Evolutionary conservation across 352 stramenopile species (phyloP).

Genomic region (Blastocystis hominis): DNA sequence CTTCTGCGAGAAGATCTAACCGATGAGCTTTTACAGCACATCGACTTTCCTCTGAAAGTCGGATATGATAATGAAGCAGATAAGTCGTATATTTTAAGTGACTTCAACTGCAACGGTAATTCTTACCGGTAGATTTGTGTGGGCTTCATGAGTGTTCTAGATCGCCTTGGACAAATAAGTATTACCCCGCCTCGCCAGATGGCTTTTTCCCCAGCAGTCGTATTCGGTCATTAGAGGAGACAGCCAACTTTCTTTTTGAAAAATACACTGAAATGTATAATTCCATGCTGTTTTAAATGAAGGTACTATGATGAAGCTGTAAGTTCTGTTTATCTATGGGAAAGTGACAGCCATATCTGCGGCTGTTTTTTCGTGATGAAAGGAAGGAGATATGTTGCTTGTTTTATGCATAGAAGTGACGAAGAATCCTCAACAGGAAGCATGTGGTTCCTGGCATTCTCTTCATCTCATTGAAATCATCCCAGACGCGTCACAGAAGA

Average conservation of each 20-base stretch:
- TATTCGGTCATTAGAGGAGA: neutral
- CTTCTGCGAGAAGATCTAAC: neutral
- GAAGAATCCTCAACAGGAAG: neutral
- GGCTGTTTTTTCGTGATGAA: conserved; percentile 46
- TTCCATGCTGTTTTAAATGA: neutral
- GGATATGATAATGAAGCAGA: neutral
- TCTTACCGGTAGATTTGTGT: conserved; percentile 1
- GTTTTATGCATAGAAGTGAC: conserved; percentile 8
- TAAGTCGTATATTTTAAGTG: neutral
- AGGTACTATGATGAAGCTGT: conserved; percentile 50
- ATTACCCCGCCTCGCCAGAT: neutral
- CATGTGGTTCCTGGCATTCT: conserved; percentile 30
- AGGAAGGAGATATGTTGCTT: neutral
- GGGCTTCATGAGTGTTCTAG: neutral
- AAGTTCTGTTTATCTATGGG: conserved; percentile 43
- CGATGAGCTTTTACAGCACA: neutral
- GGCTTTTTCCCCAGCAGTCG: neutral
- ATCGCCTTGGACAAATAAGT: conserved; percentile 54
- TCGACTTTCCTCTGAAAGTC: conserved; percentile 2
- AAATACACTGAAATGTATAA: conserved; percentile 43
- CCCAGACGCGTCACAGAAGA: neutral
- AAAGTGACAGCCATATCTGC: neutral
- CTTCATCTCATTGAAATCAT: conserved; percentile 35
- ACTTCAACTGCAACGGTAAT: conserved; percentile 32
- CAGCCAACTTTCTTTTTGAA: conserved; percentile 42